phyloP scores from a whole-genome alignment of 2,329 filamentous ascomycete species.

The Cercospora beticola region DNA sequence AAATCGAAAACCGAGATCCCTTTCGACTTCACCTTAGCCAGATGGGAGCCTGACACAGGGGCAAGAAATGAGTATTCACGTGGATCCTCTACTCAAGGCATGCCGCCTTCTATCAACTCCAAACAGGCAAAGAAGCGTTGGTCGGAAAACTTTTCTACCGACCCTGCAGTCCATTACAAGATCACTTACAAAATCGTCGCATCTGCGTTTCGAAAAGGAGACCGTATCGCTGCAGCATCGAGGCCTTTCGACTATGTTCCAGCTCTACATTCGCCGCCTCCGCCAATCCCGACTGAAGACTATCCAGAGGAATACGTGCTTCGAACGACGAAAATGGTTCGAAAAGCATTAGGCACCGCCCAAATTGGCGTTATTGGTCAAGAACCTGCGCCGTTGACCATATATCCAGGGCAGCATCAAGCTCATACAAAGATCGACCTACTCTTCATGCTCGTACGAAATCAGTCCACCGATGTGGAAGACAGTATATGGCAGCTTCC shows the following conservation, averaged over 20 bases:
- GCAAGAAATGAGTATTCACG: background rate
- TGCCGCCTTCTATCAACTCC: conserved; percentile 19
- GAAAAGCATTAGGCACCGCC: background rate
- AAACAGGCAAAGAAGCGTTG: conserved; percentile 13
- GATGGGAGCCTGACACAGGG: background rate
- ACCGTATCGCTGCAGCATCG: conserved; percentile 8
- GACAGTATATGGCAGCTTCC: background rate
- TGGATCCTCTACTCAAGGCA: background rate
- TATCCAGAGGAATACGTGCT: conserved; percentile 18
- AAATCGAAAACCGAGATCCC: conserved; percentile 13
- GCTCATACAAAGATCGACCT: conserved; percentile 12
- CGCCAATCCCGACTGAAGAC: conserved; percentile 14
- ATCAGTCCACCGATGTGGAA: background rate
- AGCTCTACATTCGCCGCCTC: background rate
- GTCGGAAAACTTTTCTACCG: conserved; percentile 18
- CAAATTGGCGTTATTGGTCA: conserved; percentile 19
- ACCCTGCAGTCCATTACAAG: conserved; percentile 8
- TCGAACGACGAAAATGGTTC: conserved; percentile 10
- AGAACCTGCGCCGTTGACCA: conserved; percentile 10
- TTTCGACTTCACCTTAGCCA: conserved; percentile 14
- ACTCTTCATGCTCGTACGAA: background rate
- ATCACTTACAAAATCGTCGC: conserved; percentile 19
- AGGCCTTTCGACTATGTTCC: conserved; percentile 14
- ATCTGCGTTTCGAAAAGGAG: conserved; percentile 12
- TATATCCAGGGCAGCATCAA: background rate